A percentile compares a stretch with the other conserved stretches of the same genome.
These are phyloP conservation scores for Citeromyces hawaiiensis DNA, from an alignment of 1,139 yeast species.

Conservation along the genomic window DNA sequence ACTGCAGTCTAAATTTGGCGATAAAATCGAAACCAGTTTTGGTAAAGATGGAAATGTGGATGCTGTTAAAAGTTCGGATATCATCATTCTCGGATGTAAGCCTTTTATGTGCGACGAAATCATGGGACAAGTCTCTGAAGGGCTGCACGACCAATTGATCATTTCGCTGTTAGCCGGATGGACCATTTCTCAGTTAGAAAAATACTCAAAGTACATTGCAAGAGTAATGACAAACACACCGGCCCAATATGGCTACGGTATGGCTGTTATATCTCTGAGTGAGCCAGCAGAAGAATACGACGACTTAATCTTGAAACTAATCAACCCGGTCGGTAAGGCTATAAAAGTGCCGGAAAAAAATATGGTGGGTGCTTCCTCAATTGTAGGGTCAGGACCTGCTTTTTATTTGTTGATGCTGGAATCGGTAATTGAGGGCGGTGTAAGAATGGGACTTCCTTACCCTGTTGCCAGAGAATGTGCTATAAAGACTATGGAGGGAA, in stretches of 20 bases:
- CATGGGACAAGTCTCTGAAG: conserved; percentile 27
- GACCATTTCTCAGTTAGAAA: conserved; percentile 56
- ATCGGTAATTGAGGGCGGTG: conserved; percentile 88
- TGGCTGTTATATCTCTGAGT: conserved; percentile 79
- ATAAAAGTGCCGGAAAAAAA: conserved; percentile 74
- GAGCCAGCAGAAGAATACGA: conserved; percentile 30
- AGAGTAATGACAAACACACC: conserved; percentile 99
- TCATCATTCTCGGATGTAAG: conserved; percentile 74
- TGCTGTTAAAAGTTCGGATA: conserved; percentile 52
- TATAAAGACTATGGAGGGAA: conserved; percentile 92
- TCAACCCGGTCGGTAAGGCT: conserved; percentile 56
- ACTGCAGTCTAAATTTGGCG: conserved; percentile 26
- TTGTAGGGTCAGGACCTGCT: conserved; percentile 97
- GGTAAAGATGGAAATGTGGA: conserved; percentile 35
- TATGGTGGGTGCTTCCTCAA: conserved; percentile 93
- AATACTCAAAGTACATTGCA: conserved; percentile 47
- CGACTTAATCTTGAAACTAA: conserved; percentile 40
- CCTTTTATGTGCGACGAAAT: conserved; percentile 67
- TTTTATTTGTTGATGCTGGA: conserved; percentile 84
- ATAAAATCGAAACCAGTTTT: conserved; percentile 36
- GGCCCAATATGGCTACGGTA: conserved; percentile 82
- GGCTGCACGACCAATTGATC: conserved; percentile 44
- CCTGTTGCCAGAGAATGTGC: conserved; percentile 79
- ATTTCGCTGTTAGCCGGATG: conserved; percentile 89
- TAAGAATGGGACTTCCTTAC: conserved; percentile 87